Evolutionary conservation across 1,284 basidiomycete species (phyloP).

Genomic region (Pyrrhoderma lamaoense): DNA sequence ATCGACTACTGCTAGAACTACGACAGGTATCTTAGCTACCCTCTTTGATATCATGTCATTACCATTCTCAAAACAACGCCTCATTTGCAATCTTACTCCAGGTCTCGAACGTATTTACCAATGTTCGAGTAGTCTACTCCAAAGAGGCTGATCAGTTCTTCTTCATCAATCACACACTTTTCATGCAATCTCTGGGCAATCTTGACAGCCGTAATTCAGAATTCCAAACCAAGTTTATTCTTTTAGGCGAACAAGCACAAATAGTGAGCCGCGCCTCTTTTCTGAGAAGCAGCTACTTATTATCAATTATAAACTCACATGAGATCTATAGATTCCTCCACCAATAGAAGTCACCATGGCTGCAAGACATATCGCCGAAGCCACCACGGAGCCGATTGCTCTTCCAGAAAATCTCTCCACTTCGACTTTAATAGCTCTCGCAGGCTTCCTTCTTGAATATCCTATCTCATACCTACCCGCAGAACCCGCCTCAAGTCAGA

Average conservation of each 20-base stretch:
- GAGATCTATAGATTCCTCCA: constrained; percentile 10
- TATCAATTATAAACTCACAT: too few relatives aligned
- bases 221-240: too few relatives aligned
- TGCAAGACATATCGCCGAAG: constrained; percentile 13
- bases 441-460: constrained; percentile 50
- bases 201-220: too few relatives aligned
- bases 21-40: constrained; percentile 24
- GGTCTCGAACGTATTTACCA: constrained; percentile 26
- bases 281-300: too few relatives aligned
- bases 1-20: constrained; percentile 26
- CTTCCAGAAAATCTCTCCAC: constrained; percentile 25
- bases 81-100: constrained; percentile 2
- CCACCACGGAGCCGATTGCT: constrained; percentile 20
- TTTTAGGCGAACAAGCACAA: too few relatives aligned
- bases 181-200: constrained; percentile 6
- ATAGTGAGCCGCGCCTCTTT: too few relatives aligned
- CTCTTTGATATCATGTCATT: background rate
- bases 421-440: constrained; percentile 36
- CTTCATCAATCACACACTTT: constrained; percentile 31
- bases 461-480: constrained; percentile 47
- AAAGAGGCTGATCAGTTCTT: constrained; percentile 38
- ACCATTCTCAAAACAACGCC: background rate
- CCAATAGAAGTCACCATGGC: constrained; percentile 7
- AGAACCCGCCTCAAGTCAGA: background rate
- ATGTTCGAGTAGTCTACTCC: constrained; percentile 36